Evolutionary conservation across 805 yeast species (phyloP).

Genomic region (Wickerhamiella domercqiae): DNA sequence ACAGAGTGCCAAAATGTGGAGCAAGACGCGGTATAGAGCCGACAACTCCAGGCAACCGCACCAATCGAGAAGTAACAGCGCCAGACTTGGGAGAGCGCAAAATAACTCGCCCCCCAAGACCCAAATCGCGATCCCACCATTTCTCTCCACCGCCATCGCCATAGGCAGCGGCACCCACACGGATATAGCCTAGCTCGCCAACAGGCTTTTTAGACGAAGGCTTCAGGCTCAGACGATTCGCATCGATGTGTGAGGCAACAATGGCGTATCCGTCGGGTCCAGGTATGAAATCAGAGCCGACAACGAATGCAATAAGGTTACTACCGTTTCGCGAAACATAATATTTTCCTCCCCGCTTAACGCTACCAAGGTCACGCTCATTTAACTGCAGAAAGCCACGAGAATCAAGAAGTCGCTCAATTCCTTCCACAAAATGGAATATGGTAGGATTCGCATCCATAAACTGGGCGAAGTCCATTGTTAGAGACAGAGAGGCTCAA

Average conservation of each 20-base stretch:
- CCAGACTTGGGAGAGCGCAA: constrained; percentile 32
- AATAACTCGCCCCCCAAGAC: constrained; percentile 61
- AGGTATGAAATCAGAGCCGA: constrained; percentile 53
- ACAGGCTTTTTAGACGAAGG: constrained; percentile 45
- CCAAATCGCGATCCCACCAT: constrained; percentile 78
- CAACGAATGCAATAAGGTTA: constrained; percentile 49
- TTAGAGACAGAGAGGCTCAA: too few species aligned
- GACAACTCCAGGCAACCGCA: constrained; percentile 27
- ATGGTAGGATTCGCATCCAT: constrained; percentile 60
- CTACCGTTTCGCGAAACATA: constrained; percentile 58
- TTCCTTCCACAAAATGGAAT: constrained; percentile 31
- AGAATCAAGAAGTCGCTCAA: constrained; percentile 26
- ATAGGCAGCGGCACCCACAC: constrained; percentile 68
- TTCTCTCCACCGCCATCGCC: constrained; percentile 45
- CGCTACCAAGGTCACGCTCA: constrained; percentile 38
- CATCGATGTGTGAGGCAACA: constrained; percentile 57
- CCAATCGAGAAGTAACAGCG: constrained; percentile 20
- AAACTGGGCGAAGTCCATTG: constrained; percentile 34
- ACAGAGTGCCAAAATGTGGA: constrained; percentile 61
- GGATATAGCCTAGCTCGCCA: constrained; percentile 51
- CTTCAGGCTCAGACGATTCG: constrained; percentile 49
- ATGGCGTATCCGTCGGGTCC: constrained; percentile 40
- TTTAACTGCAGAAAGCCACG: constrained; percentile 63
- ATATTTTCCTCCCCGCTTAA: constrained; percentile 48
- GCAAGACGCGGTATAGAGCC: constrained; percentile 71